These are phyloP conservation scores for Hippophae tibetana DNA, from an alignment of 306 rosid species.

Conservation along the genomic window DNA sequence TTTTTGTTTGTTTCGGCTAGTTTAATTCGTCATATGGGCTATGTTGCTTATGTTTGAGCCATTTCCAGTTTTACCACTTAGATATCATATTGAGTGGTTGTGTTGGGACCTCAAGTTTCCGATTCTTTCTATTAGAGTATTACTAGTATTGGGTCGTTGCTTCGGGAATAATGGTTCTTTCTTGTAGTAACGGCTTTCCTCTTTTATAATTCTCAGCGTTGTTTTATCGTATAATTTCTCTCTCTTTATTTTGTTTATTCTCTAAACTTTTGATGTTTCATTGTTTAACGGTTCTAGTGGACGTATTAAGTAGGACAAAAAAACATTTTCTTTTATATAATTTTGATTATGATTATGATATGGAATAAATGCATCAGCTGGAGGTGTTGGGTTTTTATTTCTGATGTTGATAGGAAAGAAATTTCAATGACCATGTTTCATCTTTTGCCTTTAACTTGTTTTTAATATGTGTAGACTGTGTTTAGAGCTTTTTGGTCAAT, in stretches of 20 bases:
- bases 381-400: no score
- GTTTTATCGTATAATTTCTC: conserved; percentile 66
- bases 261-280: conserved; percentile 27
- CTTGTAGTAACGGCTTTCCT: conserved; percentile 29
- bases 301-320: conserved; percentile 12
- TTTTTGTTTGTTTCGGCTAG: conserved; percentile 19
- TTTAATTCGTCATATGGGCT: conserved; percentile 15
- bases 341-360: no score
- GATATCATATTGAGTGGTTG: conserved; percentile 35
- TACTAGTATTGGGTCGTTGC: conserved; percentile 32
- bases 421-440: no score
- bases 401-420: no score
- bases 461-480: no score
- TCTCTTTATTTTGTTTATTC: conserved; percentile 29
- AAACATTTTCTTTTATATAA: background rate
- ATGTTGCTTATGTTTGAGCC: conserved; percentile 20
- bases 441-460: no score
- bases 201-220: conserved; percentile 34
- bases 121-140: conserved; percentile 55
- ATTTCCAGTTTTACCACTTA: conserved; percentile 13
- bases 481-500: background rate
- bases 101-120: conserved; percentile 64
- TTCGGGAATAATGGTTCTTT: conserved; percentile 43
- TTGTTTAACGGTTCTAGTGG: conserved; percentile 43
- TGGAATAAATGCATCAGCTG: no score